These are phyloP conservation scores for Aspergillus alliaceus DNA, from an alignment of 2,329 filamentous ascomycete genomes.

Conservation along the genomic window DNA sequence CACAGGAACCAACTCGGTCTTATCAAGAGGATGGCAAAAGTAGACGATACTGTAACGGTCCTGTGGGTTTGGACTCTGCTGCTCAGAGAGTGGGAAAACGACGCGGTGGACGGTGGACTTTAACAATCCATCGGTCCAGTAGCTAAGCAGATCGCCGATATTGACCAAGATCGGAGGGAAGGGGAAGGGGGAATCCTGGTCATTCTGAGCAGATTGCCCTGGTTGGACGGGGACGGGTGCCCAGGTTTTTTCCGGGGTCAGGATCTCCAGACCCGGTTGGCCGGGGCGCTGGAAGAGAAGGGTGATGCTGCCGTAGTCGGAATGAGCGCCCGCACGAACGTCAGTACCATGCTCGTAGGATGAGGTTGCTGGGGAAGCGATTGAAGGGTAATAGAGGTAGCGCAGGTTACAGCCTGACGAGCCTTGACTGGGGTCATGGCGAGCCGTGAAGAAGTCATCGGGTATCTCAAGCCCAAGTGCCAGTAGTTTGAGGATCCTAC, in stretches of 20 bases:
- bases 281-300: constrained; percentile 80
- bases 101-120: constrained; percentile 89
- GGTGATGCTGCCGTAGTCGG: constrained; percentile 73
- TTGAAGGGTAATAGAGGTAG: constrained; percentile 70
- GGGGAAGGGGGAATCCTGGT: constrained; percentile 40
- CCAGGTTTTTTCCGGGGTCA: constrained; percentile 60
- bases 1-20: constrained; percentile 54
- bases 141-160: constrained; percentile 71
- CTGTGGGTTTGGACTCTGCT: constrained; percentile 38
- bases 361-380: constrained; percentile 43
- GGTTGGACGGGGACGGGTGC: constrained; percentile 68
- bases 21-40: constrained; percentile 63
- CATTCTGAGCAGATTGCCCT: background rate
- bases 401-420: constrained; percentile 63
- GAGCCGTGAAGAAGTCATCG: constrained; percentile 58
- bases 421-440: constrained; percentile 56
- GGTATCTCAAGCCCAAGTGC: constrained; percentile 68
- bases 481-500: constrained; percentile 72
- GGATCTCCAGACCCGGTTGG: constrained; percentile 84
- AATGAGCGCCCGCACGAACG: constrained; percentile 87
- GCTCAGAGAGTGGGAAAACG: constrained; percentile 60
- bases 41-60: constrained; percentile 61
- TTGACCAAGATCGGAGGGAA: constrained; percentile 71
- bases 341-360: constrained; percentile 56
- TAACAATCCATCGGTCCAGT: constrained; percentile 88